Base-by-base conservation (phyloP, 352 stramenopile genomes). In the Globisporangium takayamanum region DNA sequence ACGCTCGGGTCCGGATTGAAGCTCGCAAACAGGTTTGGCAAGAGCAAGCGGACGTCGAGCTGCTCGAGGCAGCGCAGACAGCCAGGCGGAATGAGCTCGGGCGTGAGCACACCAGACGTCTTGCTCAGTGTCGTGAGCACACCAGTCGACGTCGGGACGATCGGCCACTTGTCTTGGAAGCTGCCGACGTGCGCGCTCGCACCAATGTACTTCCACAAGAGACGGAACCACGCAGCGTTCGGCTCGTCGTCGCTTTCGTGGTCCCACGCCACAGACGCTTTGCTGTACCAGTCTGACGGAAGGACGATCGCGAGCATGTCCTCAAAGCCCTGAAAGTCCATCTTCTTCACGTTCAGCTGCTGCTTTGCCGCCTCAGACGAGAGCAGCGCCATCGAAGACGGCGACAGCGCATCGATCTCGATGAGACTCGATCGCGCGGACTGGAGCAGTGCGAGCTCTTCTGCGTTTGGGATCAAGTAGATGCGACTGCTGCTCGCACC, bases 131-230 rank as follows among this genome's bases (percentile, higher is more conserved):
- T 60, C 10, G 69, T 68, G 48, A 87, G 52, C 36, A 63, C 57
- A 6, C 68, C 65, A 50, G 67, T 73, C 44, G 74, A 77, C 25
- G 78, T 87, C 28, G 80, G 80, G 22, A 88, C 66, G 60, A 90
- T 75, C 45, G 80, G 80, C 80, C 80, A 90, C 51, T 80, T 83
- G 55, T 78, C 78, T 53, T 83, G 74, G 30, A 87, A 69, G 39
- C 44, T 55, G n/a, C 58, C 57, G 15, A 90, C 49, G 37, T 74
- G 60, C 28, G 68, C 64, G 22, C 74, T 84, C 41, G 51, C 58
- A 1, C 78, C 80, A 56, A 87, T 67, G 55, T 90, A 88, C 20
- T 66, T 66, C 80, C 80, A 88, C 6, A 90, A 52, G 5, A 71
- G 58, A 2, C 80, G 74, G 67, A 90, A 80, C 80, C 80, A 90